Evolutionary conservation across 495 filamentous ascomycete species (phyloP), one percentile per base, ranked within the genome.

Genomic region (Podospora pseudoanserina): DNA sequence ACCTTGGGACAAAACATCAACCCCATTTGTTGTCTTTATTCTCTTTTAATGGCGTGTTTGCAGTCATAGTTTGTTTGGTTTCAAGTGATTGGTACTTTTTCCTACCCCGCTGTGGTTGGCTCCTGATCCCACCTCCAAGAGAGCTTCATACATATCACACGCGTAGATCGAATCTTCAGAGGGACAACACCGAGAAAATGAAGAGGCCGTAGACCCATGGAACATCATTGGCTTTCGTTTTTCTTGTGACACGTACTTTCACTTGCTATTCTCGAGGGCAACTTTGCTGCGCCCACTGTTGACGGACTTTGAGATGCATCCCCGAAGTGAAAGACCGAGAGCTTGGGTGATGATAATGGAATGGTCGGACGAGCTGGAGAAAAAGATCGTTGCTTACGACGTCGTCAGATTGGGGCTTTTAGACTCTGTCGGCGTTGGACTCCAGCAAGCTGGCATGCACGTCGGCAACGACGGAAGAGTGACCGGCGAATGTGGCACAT

Each of bases 391-490:
- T 49, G 39, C 39, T 49, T 49, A 11, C 39, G 39, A 49, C 39
- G 39, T 49, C 39, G 39, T 49, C 39, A 11, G 39, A 16, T 16
- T 49, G 39, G 39, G 39, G 39, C 6, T 49, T 49, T 49, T 49
- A 49, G 39, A 49, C 39, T 49, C 39, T 49, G 39, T 49, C 39
- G 39, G 39, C 39, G 39, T 49, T 49, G 59, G 4, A 23, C 26
- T 18, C 18, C 30, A 30, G 23, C 59, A 26, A 28, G 13, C 59
- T 18, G 59, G 26, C 59, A 32, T 18, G 59, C 59, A n/a, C n/a
- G 23, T 30, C 59, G 59, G 59, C 59, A 61, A 23, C 59, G 18
- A 61, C 59, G 59, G 59, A 61, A 61, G 59, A 61, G 13, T 18
- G 23, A 61, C 59, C 39, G 39, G 39, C 13, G 39, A 49, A 11